Base-by-base conservation (phyloP, 179 eudicot species). In the Silene noctiflora region DNA sequence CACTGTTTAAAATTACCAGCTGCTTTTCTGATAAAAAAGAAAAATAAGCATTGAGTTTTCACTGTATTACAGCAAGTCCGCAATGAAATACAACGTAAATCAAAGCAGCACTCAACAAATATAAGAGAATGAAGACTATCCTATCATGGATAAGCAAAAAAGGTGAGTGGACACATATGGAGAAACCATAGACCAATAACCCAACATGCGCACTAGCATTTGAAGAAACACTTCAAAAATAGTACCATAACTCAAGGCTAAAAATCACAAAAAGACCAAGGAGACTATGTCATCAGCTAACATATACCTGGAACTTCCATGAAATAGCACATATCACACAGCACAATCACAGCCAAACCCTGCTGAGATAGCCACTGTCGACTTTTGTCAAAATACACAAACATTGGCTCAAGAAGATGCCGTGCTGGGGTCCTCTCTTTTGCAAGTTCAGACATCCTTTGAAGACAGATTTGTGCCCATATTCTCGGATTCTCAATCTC, bases 381-480 rank as follows among this genome's bases (percentile, higher is more conserved):
- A 68, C 84, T 81, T 20, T 29, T 82, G 79, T 95, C 98, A 83
- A 95, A 95, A 71, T 91, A 85, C 42, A 82, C 76, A 80, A 95
- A 85, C 92, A 95, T 90, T 19, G 99, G 98, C 65, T 95, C 99
- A 77, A 95, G 82, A 62, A 93, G 80, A 76, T 77, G 79, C 20
- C 98, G 97, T 91, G 93, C 85, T 20, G 97, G 93, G 69, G 90
- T 77, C 86, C 96, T 95, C 83, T 93, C 98, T 81, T 83, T 91
- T 35, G 91, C 95, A 65, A 95, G 88, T 74, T 91, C 99, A 76
- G 88, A 93, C 96, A 95, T 86, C 81, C 91, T 83, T 82, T 93
- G 97, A 58, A 93, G 82, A 82, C 98, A 93, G 78, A 95, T 91
- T 77, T 86, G 94, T 67, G 91, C 99, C 99, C 99, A 95, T 67